Evolutionary conservation across 2,329 filamentous ascomycete species (phyloP).

Genomic region (Sclerotiophoma versabilis): DNA sequence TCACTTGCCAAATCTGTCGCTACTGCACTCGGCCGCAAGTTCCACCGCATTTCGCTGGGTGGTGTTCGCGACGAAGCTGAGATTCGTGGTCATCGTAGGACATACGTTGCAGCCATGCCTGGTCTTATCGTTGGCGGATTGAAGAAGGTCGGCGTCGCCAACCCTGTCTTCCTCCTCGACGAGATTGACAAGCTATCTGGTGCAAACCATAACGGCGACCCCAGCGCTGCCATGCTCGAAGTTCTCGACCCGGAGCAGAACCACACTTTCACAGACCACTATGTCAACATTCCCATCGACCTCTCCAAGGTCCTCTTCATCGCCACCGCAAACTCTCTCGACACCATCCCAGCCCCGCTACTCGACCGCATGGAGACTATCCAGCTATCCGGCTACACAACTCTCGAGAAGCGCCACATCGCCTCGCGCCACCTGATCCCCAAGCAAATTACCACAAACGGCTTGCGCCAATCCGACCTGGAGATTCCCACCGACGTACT

Average conservation of each 20-base stretch:
- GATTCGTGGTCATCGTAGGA: constrained; percentile 91
- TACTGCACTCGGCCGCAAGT: constrained; percentile 89
- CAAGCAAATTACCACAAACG: constrained; percentile 92
- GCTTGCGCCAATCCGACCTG: constrained; percentile 78
- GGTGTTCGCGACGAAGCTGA: constrained; percentile 96
- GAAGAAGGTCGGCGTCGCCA: constrained; percentile 93
- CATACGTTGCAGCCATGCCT: constrained; percentile 99
- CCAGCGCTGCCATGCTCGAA: constrained; percentile 96
- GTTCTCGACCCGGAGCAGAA: constrained; percentile 98
- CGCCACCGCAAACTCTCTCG: constrained; percentile 91
- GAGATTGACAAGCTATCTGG: constrained; percentile 97
- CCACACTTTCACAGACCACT: constrained; percentile 92
- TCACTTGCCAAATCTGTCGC: constrained; percentile 93
- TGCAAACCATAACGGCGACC: constrained; percentile 92
- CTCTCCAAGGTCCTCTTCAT: constrained; percentile 97
- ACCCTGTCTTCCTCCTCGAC: constrained; percentile 93
- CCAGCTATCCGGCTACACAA: constrained; percentile 91
- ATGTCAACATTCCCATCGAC: constrained; percentile 93
- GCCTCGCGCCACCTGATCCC: constrained; percentile 92
- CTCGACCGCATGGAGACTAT: constrained; percentile 98
- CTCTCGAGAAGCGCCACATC: constrained; percentile 95
- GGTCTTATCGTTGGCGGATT: constrained; percentile 91
- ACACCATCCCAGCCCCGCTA: constrained; percentile 92
- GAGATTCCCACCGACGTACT: constrained; percentile 81
- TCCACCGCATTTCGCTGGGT: constrained; percentile 94